Evolutionary conservation across 1,139 yeast genomes (phyloP), one percentile per base, ranked within the genome.

Genomic region (Diutina ranongensis): DNA sequence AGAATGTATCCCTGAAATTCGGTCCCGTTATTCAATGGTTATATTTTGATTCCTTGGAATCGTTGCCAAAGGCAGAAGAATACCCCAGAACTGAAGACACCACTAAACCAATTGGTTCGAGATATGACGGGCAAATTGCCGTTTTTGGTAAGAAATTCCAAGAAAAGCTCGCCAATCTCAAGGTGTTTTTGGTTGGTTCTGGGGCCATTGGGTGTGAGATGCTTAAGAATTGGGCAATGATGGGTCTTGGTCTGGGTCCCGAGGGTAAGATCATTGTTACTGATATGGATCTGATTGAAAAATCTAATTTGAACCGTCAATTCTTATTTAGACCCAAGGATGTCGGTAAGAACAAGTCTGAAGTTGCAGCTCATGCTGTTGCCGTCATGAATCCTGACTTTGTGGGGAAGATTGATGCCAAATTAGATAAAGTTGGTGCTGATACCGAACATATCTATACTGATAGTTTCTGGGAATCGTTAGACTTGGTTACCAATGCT

Each of bases 151-250:
- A 74, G 48, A 76, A 77, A 40, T 87, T 77, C 67, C 92, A 86
- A 58, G 78, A 83, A 55, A 70, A 68, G 45, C 65, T 92, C 50
- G 77, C 86, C 42, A 86, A 89, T 62, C 68, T 85, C 52, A 83
- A 77, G 58, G 87, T 89, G 4, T 92, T 92, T 63, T 71, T 92
- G 53, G 98, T 92, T 40, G 99, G 99, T 45, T 79, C 97, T 2
- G 99, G 99, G 60, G 99, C 99, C 35, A 92, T 92, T 71, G 99
- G 99, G 44, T 92, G 99, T 68, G 99, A 92, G 67, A 92, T 94
- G 94, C 73, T 92, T 58, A 92, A 92, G 66, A 89, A 88, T 60
- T 92, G 97, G 97, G 97, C 98, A 8, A 75, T 92, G 77, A 76
- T 89, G 80, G 98, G 99, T 45, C 70, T 92, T 48, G 97, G 95